These are phyloP conservation scores for Phialemoniopsis sp. DNA, from an alignment of 2,329 filamentous ascomycete genomes.

Conservation along the genomic window DNA sequence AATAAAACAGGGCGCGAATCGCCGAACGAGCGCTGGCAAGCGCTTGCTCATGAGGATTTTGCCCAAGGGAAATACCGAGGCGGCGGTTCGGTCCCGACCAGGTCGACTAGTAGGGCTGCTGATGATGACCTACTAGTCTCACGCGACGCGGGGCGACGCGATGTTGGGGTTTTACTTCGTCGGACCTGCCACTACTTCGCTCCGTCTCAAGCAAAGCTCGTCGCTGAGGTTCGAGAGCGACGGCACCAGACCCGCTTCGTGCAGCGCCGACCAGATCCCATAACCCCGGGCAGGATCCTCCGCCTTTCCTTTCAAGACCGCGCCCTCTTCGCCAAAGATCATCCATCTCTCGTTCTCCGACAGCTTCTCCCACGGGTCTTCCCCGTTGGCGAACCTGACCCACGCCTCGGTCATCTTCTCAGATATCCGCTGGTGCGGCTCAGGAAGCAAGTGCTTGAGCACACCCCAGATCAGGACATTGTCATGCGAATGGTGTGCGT, in stretches of 20 bases:
- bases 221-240: constrained; percentile 4
- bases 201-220: constrained; percentile 6
- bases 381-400: constrained; percentile 8
- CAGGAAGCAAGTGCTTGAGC: constrained; percentile 6
- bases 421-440: constrained; percentile 1
- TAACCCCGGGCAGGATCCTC: constrained; percentile 1
- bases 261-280: constrained; percentile 1
- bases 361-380: constrained; percentile 4
- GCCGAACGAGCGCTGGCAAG: too few relatives aligned
- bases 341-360: background rate
- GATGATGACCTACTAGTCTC: too few relatives aligned
- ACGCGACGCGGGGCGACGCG: too few relatives aligned
- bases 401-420: constrained; percentile 5
- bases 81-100: too few relatives aligned
- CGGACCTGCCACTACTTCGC: too few relatives aligned
- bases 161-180: too few relatives aligned
- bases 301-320: background rate
- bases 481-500: constrained; percentile 13
- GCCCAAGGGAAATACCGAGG: too few relatives aligned
- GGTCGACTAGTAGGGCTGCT: too few relatives aligned
- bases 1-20: too few relatives aligned
- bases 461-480: constrained; percentile 13
- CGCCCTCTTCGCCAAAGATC: constrained; percentile 3
- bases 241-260: background rate
- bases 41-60: too few relatives aligned